A percentile compares a stretch with the other conserved stretches of the same genome.
Conservation (phyloP, 495 filamentous ascomycete species). For the Entonaema liquescens region DNA sequence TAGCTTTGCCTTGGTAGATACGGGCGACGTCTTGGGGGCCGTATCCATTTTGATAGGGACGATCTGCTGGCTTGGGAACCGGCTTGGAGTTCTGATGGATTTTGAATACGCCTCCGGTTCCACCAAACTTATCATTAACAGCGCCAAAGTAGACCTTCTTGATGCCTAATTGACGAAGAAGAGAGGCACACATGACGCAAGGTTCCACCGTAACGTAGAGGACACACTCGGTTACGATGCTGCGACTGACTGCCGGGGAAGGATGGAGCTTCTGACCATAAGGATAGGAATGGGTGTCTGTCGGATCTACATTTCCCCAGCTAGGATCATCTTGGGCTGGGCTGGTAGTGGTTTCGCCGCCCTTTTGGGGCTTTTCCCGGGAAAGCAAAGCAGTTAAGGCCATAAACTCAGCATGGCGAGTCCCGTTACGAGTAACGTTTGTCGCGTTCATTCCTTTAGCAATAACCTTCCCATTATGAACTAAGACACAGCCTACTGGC, state of each 20-base stretch:
- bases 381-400: slow-evolving; percentile 71
- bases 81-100: slow-evolving; percentile 76
- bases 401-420: slow-evolving; percentile 92
- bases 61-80: slow-evolving; percentile 26
- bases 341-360: slow-evolving; percentile 27
- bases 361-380: slow-evolving; percentile 9
- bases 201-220: slow-evolving; percentile 98
- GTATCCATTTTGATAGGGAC: slow-evolving; percentile 43
- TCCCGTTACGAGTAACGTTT: slow-evolving; percentile 85
- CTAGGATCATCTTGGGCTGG: slow-evolving; percentile 26
- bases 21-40: slow-evolving; percentile 35
- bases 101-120: slow-evolving; percentile 88
- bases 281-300: slow-evolving; percentile 56
- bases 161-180: slow-evolving; percentile 83
- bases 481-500: slow-evolving; percentile 94
- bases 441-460: slow-evolving; percentile 95
- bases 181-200: slow-evolving; percentile 97
- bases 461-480: slow-evolving; percentile 76
- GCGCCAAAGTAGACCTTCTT: slow-evolving; percentile 92
- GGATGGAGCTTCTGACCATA: slow-evolving; percentile 62
- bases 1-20: slow-evolving; percentile 34
- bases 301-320: slow-evolving; percentile 57
- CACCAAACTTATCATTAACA: slow-evolving; percentile 93
- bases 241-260: slow-evolving; percentile 53
- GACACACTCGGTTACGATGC: slow-evolving; percentile 72